Evolutionary conservation across 805 yeast species (phyloP).

Genomic region (Teunomyces aglyptinius): DNA sequence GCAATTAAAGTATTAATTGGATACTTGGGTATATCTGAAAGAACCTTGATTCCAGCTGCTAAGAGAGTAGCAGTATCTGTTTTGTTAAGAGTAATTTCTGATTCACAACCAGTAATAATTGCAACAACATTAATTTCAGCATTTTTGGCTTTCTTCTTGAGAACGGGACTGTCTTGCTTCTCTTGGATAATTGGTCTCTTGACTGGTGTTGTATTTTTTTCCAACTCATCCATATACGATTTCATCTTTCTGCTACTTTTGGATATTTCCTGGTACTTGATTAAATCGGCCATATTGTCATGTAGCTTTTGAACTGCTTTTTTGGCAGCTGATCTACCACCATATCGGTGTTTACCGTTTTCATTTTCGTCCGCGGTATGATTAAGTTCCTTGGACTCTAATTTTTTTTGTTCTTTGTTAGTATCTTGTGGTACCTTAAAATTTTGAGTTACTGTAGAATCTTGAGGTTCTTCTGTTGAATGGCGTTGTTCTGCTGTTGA

Average conservation of each 20-base stretch:
- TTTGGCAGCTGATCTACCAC: constrained; percentile 57
- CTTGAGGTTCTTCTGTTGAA: too few relatives aligned
- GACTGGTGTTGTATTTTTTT: constrained; percentile 12
- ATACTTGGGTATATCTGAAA: constrained; percentile 42
- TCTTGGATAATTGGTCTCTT: constrained; percentile 1
- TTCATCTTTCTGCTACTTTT: constrained; percentile 46
- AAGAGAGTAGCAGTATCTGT: constrained; percentile 44
- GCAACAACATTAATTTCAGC: constrained; percentile 42
- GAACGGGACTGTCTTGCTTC: neutral
- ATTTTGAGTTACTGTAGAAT: too few relatives aligned
- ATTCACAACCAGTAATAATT: constrained; percentile 67
- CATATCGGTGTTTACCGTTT: constrained; percentile 8
- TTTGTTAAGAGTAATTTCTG: constrained; percentile 33
- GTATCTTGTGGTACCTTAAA: too few relatives aligned
- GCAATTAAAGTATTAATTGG: constrained; percentile 58
- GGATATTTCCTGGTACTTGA: constrained; percentile 52
- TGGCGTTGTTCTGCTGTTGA: neutral
- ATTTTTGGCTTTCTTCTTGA: constrained; percentile 8
- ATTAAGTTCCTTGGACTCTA: neutral
- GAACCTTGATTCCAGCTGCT: constrained; percentile 57
- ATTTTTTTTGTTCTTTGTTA: constrained; percentile 3
- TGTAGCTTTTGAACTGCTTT: constrained; percentile 68
- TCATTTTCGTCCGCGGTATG: neutral
- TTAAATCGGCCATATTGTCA: constrained; percentile 65
- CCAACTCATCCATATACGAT: constrained; percentile 33